Percentiles rank a stretch among this genome's conserved stretches.
Evolutionary conservation across 306 rosid species (phyloP).

Genomic region (Ceratonia siliqua): DNA sequence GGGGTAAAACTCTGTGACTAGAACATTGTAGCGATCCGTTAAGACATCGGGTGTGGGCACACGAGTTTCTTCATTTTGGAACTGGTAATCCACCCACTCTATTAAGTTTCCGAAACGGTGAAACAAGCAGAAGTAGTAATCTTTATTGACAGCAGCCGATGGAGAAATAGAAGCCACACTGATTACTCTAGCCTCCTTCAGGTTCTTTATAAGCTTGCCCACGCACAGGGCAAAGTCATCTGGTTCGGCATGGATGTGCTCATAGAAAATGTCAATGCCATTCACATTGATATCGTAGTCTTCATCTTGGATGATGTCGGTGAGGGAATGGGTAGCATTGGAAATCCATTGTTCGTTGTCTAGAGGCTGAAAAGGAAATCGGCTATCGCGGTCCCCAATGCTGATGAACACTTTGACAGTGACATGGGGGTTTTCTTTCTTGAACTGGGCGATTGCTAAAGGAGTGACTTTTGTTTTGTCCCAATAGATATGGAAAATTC

Average conservation of each 20-base stretch:
- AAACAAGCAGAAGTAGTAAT: slow-evolving; percentile 3
- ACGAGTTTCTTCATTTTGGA: slow-evolving; percentile 35
- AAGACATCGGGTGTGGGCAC: background rate
- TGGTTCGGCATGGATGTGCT: slow-evolving; percentile 24
- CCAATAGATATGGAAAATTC: slow-evolving; percentile 34
- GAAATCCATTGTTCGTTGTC: slow-evolving; percentile 20
- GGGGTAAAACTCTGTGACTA: slow-evolving; percentile 23
- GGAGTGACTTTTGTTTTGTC: slow-evolving; percentile 34
- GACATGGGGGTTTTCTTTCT: background rate
- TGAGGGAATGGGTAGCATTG: slow-evolving; percentile 44
- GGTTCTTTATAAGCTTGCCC: slow-evolving; percentile 33
- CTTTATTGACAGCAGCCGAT: background rate
- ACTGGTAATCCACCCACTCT: slow-evolving; percentile 50
- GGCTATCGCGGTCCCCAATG: slow-evolving; percentile 34
- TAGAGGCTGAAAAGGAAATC: slow-evolving; percentile 24
- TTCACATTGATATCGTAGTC: background rate
- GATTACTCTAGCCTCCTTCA: slow-evolving; percentile 8
- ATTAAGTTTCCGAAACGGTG: background rate
- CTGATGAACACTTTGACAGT: slow-evolving; percentile 38
- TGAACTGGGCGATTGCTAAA: slow-evolving; percentile 26
- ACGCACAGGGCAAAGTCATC: slow-evolving; percentile 32
- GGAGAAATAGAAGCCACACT: slow-evolving; percentile 46
- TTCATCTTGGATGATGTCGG: background rate
- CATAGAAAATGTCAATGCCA: slow-evolving; percentile 43
- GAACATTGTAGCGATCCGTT: background rate